A percentile compares a stretch with the other conserved stretches of the same genome.
These are phyloP conservation scores for Juglanconis sp. DNA, from an alignment of 2,329 filamentous ascomycete species.

Conservation along the genomic window DNA sequence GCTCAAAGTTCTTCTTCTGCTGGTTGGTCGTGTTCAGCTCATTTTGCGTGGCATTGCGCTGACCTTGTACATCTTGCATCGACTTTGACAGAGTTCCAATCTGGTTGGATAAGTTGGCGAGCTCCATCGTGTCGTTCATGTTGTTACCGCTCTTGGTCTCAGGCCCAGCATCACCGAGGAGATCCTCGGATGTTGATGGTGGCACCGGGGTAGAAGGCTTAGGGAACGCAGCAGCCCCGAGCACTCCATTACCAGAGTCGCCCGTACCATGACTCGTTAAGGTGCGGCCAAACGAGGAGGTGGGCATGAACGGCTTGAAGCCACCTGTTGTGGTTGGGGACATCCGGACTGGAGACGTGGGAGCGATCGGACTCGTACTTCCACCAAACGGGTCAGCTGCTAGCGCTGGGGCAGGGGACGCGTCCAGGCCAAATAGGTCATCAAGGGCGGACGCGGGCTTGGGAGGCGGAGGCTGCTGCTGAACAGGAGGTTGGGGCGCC, in stretches of 20 bases:
- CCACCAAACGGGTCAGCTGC: slow-evolving; percentile 59
- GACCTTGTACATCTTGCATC: slow-evolving; percentile 87
- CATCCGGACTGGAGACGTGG: slow-evolving; percentile 54
- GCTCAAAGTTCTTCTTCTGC: slow-evolving; percentile 92
- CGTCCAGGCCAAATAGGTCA: slow-evolving; percentile 89
- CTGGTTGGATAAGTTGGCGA: slow-evolving; percentile 95
- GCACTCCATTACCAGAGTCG: slow-evolving; percentile 36
- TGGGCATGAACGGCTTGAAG: slow-evolving; percentile 90
- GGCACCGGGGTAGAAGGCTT: slow-evolving; percentile 24
- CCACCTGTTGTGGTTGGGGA: slow-evolving; percentile 43
- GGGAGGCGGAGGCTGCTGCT: slow-evolving; percentile 37
- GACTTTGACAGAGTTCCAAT: slow-evolving; percentile 87
- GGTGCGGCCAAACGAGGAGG: slow-evolving; percentile 85
- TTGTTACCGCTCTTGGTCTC: slow-evolving; percentile 72
- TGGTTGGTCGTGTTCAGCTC: slow-evolving; percentile 76
- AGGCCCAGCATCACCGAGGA: slow-evolving; percentile 86
- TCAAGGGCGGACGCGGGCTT: slow-evolving; percentile 70
- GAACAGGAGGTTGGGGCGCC: slow-evolving; percentile 34
- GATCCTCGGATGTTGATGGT: slow-evolving; percentile 63
- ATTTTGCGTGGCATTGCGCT: slow-evolving; percentile 74
- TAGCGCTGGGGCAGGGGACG: slow-evolving; percentile 50
- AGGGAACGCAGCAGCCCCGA: slow-evolving; percentile 27
- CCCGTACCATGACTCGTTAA: slow-evolving; percentile 76
- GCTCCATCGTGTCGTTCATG: slow-evolving; percentile 83
- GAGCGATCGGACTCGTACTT: slow-evolving; percentile 41